Evolutionary conservation across 2,329 filamentous ascomycete species (phyloP).

Genomic region (Rhynchosporium agropyri): DNA sequence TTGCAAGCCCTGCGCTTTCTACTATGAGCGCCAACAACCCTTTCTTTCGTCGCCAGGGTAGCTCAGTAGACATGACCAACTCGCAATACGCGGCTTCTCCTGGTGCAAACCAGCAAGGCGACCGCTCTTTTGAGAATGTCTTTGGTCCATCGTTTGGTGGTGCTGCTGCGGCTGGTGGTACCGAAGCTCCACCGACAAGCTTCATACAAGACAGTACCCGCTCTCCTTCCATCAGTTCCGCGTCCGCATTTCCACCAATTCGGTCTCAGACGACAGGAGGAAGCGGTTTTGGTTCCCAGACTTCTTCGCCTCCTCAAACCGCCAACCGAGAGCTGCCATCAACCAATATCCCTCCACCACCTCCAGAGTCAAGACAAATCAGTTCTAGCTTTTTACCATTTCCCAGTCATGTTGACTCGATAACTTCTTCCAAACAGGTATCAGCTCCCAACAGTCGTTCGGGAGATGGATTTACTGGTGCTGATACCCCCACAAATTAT

Average conservation of each 20-base stretch:
- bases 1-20: conserved; percentile 71
- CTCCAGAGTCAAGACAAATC: conserved; percentile 75
- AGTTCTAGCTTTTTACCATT: conserved; percentile 77
- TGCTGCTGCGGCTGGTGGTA: conserved; percentile 47
- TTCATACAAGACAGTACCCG: conserved; percentile 55
- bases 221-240: conserved; percentile 33
- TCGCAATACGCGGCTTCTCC: conserved; percentile 50
- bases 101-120: conserved; percentile 48
- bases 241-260: conserved; percentile 37
- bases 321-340: conserved; percentile 63
- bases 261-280: conserved; percentile 33
- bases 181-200: conserved; percentile 54
- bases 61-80: conserved; percentile 54
- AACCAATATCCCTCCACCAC: conserved; percentile 61
- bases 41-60: conserved; percentile 78
- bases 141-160: conserved; percentile 71
- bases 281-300: conserved; percentile 39
- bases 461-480: conserved; percentile 51
- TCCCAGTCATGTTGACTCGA: conserved; percentile 62
- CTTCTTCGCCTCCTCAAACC: conserved; percentile 61
- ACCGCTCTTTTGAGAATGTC: conserved; percentile 81
- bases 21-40: conserved; percentile 84
- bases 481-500: conserved; percentile 45
- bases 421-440: conserved; percentile 76
- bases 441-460: conserved; percentile 71